A percentile compares a stretch with the other conserved stretches of the same genome.
Conservation (phyloP, 495 filamentous ascomycete genomes). For the Staphylotrichum tortipilum region DNA sequence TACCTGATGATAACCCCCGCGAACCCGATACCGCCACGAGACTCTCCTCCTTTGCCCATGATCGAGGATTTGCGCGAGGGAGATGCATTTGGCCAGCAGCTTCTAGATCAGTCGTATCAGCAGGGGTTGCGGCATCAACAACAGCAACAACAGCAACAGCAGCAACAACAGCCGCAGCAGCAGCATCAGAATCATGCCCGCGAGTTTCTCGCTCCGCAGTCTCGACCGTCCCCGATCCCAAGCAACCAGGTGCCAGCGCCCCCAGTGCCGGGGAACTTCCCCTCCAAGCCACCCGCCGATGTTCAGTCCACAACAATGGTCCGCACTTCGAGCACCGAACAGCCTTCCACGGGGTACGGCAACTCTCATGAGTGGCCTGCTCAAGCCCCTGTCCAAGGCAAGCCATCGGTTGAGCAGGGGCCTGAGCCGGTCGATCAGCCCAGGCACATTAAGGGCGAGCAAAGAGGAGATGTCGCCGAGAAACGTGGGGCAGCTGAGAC, state of each 20-base stretch:
- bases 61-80: slow-evolving; percentile 43
- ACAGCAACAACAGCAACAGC: slow-evolving; percentile 23
- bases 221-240: slow-evolving; percentile 39
- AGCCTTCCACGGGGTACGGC: slow-evolving; percentile 19
- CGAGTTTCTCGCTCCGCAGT: slow-evolving; percentile 23
- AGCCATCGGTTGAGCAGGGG: slow-evolving; percentile 46
- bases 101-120: slow-evolving; percentile 25
- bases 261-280: slow-evolving; percentile 29
- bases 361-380: slow-evolving; percentile 37
- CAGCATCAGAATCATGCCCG: slow-evolving; percentile 35
- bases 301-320: slow-evolving; percentile 35
- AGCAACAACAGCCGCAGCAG: slow-evolving; percentile 26
- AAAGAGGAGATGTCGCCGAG: slow-evolving; percentile 23
- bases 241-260: slow-evolving; percentile 50
- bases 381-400: slow-evolving; percentile 30
- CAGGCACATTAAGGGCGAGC: slow-evolving; percentile 25
- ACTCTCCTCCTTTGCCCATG: slow-evolving; percentile 41
- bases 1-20: slow-evolving; percentile 56
- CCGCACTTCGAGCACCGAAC: slow-evolving; percentile 36
- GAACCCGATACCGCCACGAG: slow-evolving; percentile 51
- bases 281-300: slow-evolving; percentile 32
- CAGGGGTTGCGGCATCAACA: slow-evolving; percentile 19
- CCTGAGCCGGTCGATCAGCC: slow-evolving; percentile 31
- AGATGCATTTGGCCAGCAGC: slow-evolving; percentile 33
- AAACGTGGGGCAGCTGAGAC: slow-evolving; percentile 40